Conservation (phyloP, 768 basidiomycete species). For the Roridomyces roridus region DNA sequence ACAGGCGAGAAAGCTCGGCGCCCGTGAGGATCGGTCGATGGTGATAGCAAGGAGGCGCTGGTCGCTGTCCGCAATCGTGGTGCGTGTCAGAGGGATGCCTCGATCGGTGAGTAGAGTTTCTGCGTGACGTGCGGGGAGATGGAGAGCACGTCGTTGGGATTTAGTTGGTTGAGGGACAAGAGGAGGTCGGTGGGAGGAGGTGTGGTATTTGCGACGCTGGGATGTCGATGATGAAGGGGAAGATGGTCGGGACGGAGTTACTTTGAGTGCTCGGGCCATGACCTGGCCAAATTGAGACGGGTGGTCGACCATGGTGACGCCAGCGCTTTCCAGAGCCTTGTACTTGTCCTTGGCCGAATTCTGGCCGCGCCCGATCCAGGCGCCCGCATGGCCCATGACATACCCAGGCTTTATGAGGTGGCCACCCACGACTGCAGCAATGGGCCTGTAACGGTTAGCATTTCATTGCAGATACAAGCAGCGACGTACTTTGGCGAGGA, state of each 20-base stretch:
- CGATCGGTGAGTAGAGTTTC: not conserved
- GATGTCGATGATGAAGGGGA: no score
- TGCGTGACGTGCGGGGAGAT: not conserved
- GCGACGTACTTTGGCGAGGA: conserved; percentile 13
- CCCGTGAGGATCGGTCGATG: conserved; percentile 12
- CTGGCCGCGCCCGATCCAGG: conserved; percentile 8
- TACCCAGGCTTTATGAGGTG: not conserved
- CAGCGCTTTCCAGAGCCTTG: not conserved
- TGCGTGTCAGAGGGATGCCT: not conserved
- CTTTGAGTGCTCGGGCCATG: not conserved
- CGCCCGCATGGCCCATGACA: conserved; percentile 23
- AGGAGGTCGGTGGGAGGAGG: not conserved
- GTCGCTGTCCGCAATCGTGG: not conserved
- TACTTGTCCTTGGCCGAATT: conserved; percentile 12
- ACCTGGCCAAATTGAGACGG: conserved; percentile 17
- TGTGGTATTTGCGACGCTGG: not conserved
- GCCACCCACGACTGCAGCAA: conserved; percentile 15
- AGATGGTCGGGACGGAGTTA: no score
- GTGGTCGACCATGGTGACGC: conserved; percentile 17
- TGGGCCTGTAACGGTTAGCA: conserved; percentile 18
- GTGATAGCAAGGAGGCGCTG: not conserved
- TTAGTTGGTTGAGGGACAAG: no score
- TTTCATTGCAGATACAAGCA: no score
- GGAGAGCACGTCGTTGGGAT: not conserved
- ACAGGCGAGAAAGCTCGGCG: conserved; percentile 5